Evolutionary conservation across 2,329 filamentous ascomycete genomes (phyloP).

Genomic region (Sarocladium oryzae): DNA sequence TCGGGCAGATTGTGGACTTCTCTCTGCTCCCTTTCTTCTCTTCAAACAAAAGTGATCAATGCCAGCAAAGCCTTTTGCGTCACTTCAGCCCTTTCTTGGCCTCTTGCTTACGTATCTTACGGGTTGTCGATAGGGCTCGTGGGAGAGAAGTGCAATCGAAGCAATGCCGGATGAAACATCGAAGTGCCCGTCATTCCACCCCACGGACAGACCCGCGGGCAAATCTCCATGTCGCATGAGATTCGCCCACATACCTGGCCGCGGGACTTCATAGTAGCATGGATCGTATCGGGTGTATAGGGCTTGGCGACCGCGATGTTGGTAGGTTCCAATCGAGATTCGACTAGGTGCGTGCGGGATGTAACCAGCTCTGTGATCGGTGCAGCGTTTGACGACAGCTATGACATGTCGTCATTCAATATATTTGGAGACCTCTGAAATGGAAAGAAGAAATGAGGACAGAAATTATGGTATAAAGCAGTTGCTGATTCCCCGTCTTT

Average conservation of each 20-base stretch:
- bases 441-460: not conserved
- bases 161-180: not conserved
- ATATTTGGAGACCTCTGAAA: not conserved
- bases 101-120: no score
- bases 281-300: no score
- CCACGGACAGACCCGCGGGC: conserved; percentile 2
- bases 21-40: no score
- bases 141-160: no score
- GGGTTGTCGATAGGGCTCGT: no score
- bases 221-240: conserved; percentile 6
- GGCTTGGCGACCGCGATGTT: no score
- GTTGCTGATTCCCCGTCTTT: not conserved
- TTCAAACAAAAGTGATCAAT: no score
- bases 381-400: not conserved
- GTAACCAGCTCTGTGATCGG: not conserved
- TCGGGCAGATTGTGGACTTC: no score
- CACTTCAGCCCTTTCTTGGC: no score
- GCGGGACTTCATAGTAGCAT: not conserved
- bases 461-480: not conserved
- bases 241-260: not conserved
- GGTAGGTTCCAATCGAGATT: not conserved
- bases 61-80: no score
- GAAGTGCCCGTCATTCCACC: not conserved
- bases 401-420: no score
- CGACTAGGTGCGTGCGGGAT: no score